A percentile compares a stretch with the other conserved stretches of the same genome.
phyloP scores from a whole-genome alignment of 768 basidiomycete genomes.

The Leccinum obscurum region DNA sequence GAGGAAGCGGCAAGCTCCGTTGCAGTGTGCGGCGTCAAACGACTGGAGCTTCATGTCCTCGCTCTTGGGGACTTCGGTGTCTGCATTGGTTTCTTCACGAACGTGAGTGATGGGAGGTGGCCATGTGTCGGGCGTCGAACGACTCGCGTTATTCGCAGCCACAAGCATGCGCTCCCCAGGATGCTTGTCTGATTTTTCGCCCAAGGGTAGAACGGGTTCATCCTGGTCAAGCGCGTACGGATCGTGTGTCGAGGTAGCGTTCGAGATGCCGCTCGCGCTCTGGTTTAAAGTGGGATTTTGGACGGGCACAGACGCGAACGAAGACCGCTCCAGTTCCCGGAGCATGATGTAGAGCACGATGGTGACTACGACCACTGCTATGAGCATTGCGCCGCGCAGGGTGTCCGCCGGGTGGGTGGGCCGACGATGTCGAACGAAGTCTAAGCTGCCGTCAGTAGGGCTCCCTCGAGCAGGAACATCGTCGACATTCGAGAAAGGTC shows the following conservation, averaged over 20 bases:
- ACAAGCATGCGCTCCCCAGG: background rate
- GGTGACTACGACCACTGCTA: conserved; percentile 20
- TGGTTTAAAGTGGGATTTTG: background rate
- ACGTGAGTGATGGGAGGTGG: conserved; percentile 34
- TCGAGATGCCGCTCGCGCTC: background rate
- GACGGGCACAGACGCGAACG: conserved; percentile 1
- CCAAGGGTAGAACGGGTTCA: no score
- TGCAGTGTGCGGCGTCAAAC: conserved; percentile 28
- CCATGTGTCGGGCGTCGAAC: conserved; percentile 17
- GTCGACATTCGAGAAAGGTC: no score
- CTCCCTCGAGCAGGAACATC: background rate
- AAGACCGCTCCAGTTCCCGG: conserved; percentile 20
- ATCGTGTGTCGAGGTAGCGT: background rate
- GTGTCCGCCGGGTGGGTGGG: conserved; percentile 2
- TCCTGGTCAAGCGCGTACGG: background rate
- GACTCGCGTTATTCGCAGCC: background rate
- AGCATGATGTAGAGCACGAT: conserved; percentile 25
- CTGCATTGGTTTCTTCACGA: no score
- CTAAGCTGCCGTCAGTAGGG: background rate
- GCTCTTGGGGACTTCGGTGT: background rate
- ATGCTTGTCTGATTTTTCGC: background rate
- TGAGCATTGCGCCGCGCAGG: conserved; percentile 15
- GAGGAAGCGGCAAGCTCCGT: conserved; percentile 43
- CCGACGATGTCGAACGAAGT: conserved; percentile 5
- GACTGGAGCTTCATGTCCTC: conserved; percentile 1